Base-by-base conservation (phyloP, 106 monocot genomes). In the Chionographis japonica region DNA sequence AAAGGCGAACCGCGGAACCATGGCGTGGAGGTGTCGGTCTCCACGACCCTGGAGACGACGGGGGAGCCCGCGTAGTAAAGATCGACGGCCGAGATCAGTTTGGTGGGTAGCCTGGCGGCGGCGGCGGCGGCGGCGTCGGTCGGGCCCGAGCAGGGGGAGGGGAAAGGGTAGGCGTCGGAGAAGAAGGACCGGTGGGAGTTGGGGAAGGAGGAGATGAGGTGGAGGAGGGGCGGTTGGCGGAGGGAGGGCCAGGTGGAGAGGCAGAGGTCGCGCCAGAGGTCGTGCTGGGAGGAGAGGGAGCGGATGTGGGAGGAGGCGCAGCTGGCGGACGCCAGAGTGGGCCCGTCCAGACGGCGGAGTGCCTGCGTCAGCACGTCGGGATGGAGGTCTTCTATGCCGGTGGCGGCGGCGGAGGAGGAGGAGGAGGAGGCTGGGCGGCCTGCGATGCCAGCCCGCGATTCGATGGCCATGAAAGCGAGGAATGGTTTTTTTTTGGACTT, bases 1-100 rank as follows among this genome's bases (percentile, higher is more conserved):
- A 97, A 92, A 3, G 92, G 89, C 3, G 86, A 75, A 52, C 71
- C 63, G 4, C 71, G 80, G 78, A 89, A 97, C 88, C 95, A 89
- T 35, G 59, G 6, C 3, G 69, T 65, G 3, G 60, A 58, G 9
- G 89, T 63, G 38, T 86, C 80, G 8, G 77, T 81, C 71, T 86
- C 89, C 18, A 97, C 43, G 42, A 83, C 74, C 18, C 77, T 57
- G 35, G 95, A 92, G 53, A 89, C 71, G 63, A 97, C 35, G 15
- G 73, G 76, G 15, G n/a, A 12, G 56, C 67, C 84, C 4, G 40
- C 36, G 67, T 84, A 78, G 86, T 68, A 76, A 49, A 97, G 62
- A 20, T 97, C 91, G 16, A 97, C 78, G 52, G 95, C 92, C 5
- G 84, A 92, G 62, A 92, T 61, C 15, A 97, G 65, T 19, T 52